These are phyloP conservation scores for Pleomassaria siparia DNA, from an alignment of 2,329 filamentous ascomycete genomes.

Conservation along the genomic window DNA sequence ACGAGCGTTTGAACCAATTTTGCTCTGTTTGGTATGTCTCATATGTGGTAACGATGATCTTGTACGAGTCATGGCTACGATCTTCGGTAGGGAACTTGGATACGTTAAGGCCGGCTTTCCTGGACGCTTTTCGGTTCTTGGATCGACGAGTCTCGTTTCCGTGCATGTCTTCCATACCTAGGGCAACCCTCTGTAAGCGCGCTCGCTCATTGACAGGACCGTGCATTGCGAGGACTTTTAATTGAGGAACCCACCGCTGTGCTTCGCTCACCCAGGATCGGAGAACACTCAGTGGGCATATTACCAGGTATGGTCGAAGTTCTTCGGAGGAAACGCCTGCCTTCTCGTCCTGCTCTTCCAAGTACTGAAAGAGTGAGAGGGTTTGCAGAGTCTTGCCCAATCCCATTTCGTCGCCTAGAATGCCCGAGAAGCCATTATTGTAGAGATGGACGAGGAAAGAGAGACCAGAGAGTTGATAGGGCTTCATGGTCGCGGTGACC, in stretches of 20 bases:
- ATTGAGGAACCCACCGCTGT: constrained; percentile 91
- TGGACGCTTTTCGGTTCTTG: constrained; percentile 84
- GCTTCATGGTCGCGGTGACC: constrained; percentile 68
- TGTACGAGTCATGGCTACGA: constrained; percentile 29
- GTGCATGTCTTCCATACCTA: constrained; percentile 49
- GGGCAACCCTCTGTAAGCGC: constrained; percentile 58
- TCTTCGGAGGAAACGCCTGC: constrained; percentile 54
- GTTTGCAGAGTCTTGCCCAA: constrained; percentile 99
- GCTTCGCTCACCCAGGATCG: constrained; percentile 99
- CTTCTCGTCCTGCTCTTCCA: constrained; percentile 83
- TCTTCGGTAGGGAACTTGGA: constrained; percentile 30
- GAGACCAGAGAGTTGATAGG: constrained; percentile 95
- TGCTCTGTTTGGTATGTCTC: constrained; percentile 99
- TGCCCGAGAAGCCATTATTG: constrained; percentile 99
- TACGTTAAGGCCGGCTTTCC: constrained; percentile 63
- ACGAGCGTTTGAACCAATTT: constrained; percentile 83
- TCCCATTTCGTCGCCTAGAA: constrained; percentile 98
- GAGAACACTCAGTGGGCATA: constrained; percentile 92
- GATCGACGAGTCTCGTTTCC: constrained; percentile 65
- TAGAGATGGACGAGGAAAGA: constrained; percentile 99
- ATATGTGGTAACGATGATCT: constrained; percentile 87
- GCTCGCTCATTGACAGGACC: constrained; percentile 84
- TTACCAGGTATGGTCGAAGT: constrained; percentile 88
- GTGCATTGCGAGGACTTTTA: constrained; percentile 90
- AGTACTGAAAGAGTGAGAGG: constrained; percentile 91